A percentile compares a stretch with the other conserved stretches of the same genome.
phyloP scores from a whole-genome alignment of 768 basidiomycete species.

The Bullera alba region DNA sequence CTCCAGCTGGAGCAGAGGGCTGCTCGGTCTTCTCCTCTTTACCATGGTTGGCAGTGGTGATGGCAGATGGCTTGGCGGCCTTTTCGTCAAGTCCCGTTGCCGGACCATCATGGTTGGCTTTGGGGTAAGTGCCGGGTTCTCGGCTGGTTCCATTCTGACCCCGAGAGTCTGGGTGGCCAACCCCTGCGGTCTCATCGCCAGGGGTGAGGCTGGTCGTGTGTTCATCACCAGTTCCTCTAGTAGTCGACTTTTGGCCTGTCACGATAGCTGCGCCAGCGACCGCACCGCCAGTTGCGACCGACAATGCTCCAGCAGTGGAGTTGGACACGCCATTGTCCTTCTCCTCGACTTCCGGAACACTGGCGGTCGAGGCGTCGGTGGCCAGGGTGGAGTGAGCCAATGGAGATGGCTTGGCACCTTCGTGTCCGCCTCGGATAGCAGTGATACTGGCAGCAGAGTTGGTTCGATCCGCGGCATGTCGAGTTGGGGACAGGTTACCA shows the following conservation, averaged over 20 bases:
- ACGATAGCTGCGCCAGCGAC: not conserved
- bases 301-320: not conserved
- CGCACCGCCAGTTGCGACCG: not conserved
- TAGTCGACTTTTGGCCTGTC: not conserved
- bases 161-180: slow-evolving; percentile 30
- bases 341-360: too few relatives aligned
- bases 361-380: not conserved
- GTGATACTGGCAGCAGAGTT: slow-evolving; percentile 26
- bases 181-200: slow-evolving; percentile 23
- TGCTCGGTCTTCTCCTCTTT: not conserved
- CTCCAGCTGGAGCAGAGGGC: not conserved
- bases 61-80: not conserved
- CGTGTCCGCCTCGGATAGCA: slow-evolving; percentile 34
- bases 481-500: slow-evolving; percentile 19
- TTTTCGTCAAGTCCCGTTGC: not conserved
- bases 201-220: slow-evolving; percentile 20
- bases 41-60: not conserved
- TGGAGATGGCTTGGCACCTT: slow-evolving; percentile 10
- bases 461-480: slow-evolving; percentile 24
- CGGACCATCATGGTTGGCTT: slow-evolving; percentile 12
- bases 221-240: not conserved
- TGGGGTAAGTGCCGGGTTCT: slow-evolving; percentile 23
- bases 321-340: not conserved
- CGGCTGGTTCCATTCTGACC: slow-evolving; percentile 12
- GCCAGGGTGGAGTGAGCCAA: not conserved